Evolutionary conservation across 345 rosid genomes (phyloP), one percentile per base, ranked within the genome.

Genomic region (Gossypium herbaceum): DNA sequence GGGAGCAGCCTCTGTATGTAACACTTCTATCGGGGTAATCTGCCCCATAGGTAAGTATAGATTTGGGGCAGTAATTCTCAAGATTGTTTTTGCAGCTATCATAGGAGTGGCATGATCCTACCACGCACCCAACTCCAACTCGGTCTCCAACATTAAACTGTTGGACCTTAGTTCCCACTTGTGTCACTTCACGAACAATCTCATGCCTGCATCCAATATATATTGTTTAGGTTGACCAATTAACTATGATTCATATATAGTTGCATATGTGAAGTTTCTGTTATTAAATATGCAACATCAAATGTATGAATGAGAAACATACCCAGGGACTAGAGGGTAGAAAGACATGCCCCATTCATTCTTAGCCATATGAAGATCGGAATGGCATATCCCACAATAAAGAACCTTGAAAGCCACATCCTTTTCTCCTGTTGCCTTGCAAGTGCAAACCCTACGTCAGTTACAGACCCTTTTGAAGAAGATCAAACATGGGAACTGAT

Each of bases 271-370:
- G 2, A 27, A 27, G 3, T 27, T 27, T 27, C 3, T 27, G 3
- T 27, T 3, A 27, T 27, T 27, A 27, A 27, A 27, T 27, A 27
- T 25, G 27, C 2, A 2, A 2, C 27, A 25, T 25, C 27, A 25
- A 25, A 25, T 1, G 3, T 27, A 27, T 27, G 29, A 27, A 27
- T 27, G 29, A 3, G 3, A 27, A 27, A 41, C 71, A 45, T 82
- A 88, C 92, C 92, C 86, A 0, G 92, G 92, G 13, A 89, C 84
- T 12, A 85, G 44, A 8, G 94, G 94, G 64, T 85, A 88, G 12
- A 59, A 19, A 2, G 85, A 67, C 20, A 7, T 6, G 0, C 88
- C 90, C 88, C 88, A 88, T 12, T 84, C 86, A 43, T 84, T 85
- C 76, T 78, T 86, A 3, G 82, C 55, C 78, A 70, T 81, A 61